Evolutionary conservation across 768 basidiomycete genomes (phyloP), one percentile per base, ranked within the genome.

Genomic region (Lactifluus pinguis): DNA sequence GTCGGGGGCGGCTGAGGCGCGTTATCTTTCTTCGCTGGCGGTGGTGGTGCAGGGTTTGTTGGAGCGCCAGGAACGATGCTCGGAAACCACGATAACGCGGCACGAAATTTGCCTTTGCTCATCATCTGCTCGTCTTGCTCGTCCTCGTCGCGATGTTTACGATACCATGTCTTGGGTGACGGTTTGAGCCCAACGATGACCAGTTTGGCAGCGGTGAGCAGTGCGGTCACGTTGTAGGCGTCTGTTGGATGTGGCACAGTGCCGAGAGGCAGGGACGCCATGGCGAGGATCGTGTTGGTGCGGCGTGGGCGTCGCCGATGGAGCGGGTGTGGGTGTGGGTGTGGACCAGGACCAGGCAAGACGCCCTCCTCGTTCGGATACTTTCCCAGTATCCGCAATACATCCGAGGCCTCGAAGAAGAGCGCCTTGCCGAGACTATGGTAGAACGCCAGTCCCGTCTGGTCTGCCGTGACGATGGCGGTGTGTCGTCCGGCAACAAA

Each of bases 401-500:
- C 92, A 70, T 99, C 97, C 15, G 90, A 85, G 13, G 95, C 94
- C 49, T 98, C 95, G 6, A 99, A 87, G 65, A 97, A 97, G 14
- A 98, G 78, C 11, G 98, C 86, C 71, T 92, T 95, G 30, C 97
- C 93, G 4, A 99, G 76, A 57, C 88, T 90, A 73, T 98, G 95
- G 70, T 92, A 97, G 73, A 99, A 99, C 0, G 93, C 91, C 9
- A 98, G 79, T 0, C 97, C 97, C 65, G 80, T 75, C 60, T 95
- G 90, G 70, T 98, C 97, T 2, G 92, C 89, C 4, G 87, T 87
- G 44, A 98, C 83, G 53, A 98, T 80, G 5, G 92, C 94, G 2
- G 97, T 98, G 67, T 97, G 95, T 44, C 95, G 80, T 19, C 86
- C 87, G 13, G 91, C 93, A 8, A 98, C 82, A 69, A 99, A 99